Evolutionary conservation across 169 alveolate species (phyloP).

Genomic region (Theileria annulata): DNA sequence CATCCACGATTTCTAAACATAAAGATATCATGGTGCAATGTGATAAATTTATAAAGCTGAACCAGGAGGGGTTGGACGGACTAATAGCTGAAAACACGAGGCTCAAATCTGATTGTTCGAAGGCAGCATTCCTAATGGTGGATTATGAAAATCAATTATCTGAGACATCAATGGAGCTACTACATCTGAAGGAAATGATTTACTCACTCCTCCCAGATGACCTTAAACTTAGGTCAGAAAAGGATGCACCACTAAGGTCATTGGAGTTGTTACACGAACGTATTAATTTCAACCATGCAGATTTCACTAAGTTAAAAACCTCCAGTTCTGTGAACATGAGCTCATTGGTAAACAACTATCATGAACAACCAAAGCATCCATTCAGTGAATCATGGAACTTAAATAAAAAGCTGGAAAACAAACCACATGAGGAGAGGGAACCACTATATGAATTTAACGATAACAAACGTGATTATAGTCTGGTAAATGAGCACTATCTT

Average conservation of each 20-base stretch:
- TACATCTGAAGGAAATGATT: constrained; percentile 19
- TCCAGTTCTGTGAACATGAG: neutral
- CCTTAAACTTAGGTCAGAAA: constrained; percentile 26
- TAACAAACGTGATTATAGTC: too few relatives aligned
- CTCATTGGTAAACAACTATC: neutral
- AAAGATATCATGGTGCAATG: constrained; percentile 1
- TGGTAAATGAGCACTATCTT: neutral
- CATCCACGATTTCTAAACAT: neutral
- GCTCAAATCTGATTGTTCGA: constrained; percentile 48
- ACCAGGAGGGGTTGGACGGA: constrained; percentile 19
- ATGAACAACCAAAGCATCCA: neutral
- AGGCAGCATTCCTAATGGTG: constrained; percentile 41
- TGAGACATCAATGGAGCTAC: constrained; percentile 21
- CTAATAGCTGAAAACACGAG: constrained; percentile 44
- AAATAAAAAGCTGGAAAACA: neutral
- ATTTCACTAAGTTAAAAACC: neutral
- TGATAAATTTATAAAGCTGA: neutral
- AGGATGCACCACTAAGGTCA: constrained; percentile 16
- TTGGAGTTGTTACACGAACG: neutral
- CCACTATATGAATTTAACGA: neutral
- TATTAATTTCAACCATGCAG: neutral
- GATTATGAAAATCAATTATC: constrained; percentile 43
- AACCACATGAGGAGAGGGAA: neutral
- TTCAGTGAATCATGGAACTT: neutral
- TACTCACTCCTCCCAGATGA: constrained; percentile 37